Percentiles rank a stretch among this genome's conserved stretches.
phyloP scores from a whole-genome alignment of 345 rosid species.

The Litchi chinensis region DNA sequence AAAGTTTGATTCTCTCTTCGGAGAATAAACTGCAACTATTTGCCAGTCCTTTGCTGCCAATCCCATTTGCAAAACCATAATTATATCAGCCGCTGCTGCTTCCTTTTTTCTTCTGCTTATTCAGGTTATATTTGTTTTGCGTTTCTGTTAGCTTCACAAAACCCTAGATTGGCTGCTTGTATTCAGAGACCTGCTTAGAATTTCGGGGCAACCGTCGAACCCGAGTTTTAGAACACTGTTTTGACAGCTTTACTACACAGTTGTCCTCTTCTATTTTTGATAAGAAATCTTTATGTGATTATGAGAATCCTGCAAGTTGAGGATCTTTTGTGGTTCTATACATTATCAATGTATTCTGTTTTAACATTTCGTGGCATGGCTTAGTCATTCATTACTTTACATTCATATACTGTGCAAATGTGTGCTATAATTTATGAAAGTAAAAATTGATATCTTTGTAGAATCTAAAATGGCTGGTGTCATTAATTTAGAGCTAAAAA shows the following conservation, averaged over 20 bases:
- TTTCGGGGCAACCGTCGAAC: too few relatives aligned
- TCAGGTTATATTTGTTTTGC: not conserved
- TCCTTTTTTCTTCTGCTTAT: not conserved
- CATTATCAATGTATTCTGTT: not conserved
- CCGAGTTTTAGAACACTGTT: too few relatives aligned
- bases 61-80: conserved; percentile 9
- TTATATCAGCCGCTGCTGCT: not conserved
- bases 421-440: not conserved
- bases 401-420: not conserved
- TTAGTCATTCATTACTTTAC: too few relatives aligned
- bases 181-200: not conserved
- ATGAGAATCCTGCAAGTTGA: not conserved
- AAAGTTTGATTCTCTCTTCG: not conserved
- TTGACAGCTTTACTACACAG: not conserved
- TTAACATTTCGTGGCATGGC: not conserved
- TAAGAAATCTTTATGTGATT: not conserved
- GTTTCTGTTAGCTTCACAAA: not conserved
- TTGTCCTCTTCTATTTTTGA: not conserved
- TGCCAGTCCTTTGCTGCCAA: not conserved
- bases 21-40: not conserved
- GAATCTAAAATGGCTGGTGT: not conserved
- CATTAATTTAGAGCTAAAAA: not conserved
- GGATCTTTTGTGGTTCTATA: not conserved
- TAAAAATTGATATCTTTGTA: not conserved
- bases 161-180: too few relatives aligned